phyloP scores from a whole-genome alignment of 306 rosid species.

The Clitoria ternatea region DNA sequence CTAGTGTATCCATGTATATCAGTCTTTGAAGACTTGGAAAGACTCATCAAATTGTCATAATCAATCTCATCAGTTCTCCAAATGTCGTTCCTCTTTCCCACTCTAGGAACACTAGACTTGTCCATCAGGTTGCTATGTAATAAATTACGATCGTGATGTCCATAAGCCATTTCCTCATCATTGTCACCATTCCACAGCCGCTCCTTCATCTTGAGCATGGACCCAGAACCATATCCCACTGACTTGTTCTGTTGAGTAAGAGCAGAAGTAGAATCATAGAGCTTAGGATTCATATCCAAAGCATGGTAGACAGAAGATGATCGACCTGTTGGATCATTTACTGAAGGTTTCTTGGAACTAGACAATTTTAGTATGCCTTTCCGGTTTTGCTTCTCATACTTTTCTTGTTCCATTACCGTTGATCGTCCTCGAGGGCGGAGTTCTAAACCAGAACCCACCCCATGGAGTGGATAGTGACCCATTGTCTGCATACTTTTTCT shows the following conservation, averaged over 20 bases:
- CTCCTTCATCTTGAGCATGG: slow-evolving; percentile 52
- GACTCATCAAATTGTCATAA: slow-evolving; percentile 45
- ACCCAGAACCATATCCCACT: slow-evolving; percentile 49
- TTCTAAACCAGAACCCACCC: slow-evolving; percentile 45
- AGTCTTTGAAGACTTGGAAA: slow-evolving; percentile 57
- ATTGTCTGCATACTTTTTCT: slow-evolving; percentile 46
- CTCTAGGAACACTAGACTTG: slow-evolving; percentile 47
- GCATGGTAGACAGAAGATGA: slow-evolving; percentile 47
- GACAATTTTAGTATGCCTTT: slow-evolving; percentile 76
- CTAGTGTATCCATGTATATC: slow-evolving; percentile 49
- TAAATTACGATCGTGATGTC: slow-evolving; percentile 47
- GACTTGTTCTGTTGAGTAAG: slow-evolving; percentile 47
- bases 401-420: slow-evolving; percentile 37
- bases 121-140: slow-evolving; percentile 42
- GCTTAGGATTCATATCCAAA: slow-evolving; percentile 52
- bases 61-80: slow-evolving; percentile 51
- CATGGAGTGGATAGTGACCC: slow-evolving; percentile 43
- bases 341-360: slow-evolving; percentile 48
- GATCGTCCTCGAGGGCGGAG: slow-evolving; percentile 41
- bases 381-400: slow-evolving; percentile 62
- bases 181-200: slow-evolving; percentile 44
- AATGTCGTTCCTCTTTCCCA: slow-evolving; percentile 57
- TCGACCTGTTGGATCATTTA: slow-evolving; percentile 41
- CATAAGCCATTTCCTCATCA: slow-evolving; percentile 56
- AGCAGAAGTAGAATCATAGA: slow-evolving; percentile 49